A percentile compares a stretch with the other conserved stretches of the same genome.
Conservation (phyloP, 805 yeast species). For the Naumovozyma castellii region DNA sequence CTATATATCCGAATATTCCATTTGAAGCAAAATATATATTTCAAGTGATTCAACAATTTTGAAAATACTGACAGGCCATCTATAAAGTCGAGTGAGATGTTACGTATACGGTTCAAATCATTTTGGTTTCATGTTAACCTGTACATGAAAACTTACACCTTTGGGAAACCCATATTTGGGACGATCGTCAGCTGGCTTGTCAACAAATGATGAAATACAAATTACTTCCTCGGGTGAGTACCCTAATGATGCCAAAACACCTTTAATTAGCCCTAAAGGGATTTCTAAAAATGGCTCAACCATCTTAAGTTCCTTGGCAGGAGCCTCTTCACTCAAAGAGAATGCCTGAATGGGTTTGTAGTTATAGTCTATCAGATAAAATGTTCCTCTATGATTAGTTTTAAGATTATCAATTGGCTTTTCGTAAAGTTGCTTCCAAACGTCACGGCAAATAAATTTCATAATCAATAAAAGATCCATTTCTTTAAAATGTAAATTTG, state of each 20-base stretch:
- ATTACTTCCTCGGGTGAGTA: slow-evolving; percentile 18
- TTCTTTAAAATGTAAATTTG: slow-evolving; percentile 37
- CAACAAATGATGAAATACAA: slow-evolving; percentile 24
- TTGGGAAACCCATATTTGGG: slow-evolving; percentile 13
- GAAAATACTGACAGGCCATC: no score
- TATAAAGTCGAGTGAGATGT: no score
- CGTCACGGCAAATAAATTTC: slow-evolving; percentile 87
- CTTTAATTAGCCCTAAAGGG: slow-evolving; percentile 28
- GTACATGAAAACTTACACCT: slow-evolving; percentile 28
- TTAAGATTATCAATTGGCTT: slow-evolving; percentile 88
- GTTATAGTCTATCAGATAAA: slow-evolving; percentile 27
- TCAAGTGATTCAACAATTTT: no score
- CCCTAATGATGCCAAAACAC: slow-evolving; percentile 26
- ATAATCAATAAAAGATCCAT: slow-evolving; percentile 70
- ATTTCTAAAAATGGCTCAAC: slow-evolving; percentile 28
- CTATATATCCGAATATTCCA: no score
- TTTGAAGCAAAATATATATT: no score
- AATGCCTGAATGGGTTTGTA: slow-evolving; percentile 23
- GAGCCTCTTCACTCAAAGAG: slow-evolving; percentile 14
- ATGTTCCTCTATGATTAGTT: slow-evolving; percentile 71
- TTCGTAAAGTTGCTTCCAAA: slow-evolving; percentile 71
- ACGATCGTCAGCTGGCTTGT: slow-evolving; percentile 16
- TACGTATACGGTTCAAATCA: no score
- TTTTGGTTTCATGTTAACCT: slow-evolving; percentile 8
- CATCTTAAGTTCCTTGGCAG: slow-evolving; percentile 17